Base-by-base conservation (phyloP, 2,329 filamentous ascomycete genomes). In the Colletotrichum caudatum region DNA sequence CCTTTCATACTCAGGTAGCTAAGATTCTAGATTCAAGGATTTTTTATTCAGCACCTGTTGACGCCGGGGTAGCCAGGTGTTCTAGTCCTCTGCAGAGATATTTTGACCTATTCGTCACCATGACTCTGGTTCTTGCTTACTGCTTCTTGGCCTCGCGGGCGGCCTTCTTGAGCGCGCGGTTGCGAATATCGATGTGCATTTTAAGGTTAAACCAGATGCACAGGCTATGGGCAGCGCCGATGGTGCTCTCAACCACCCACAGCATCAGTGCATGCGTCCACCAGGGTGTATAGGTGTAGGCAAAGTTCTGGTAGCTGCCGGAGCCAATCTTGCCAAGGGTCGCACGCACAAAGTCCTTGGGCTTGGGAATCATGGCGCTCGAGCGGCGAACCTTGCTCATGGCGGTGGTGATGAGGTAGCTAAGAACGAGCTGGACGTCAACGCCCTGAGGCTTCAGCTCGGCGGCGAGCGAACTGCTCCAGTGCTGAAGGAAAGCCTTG, bases 401-500 rank as follows among this genome's bases (percentile, higher is more conserved):
- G 78, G 95, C 94, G 1, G 94, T 95, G 5, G 94, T 97, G 77
- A 99, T 93, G 59, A 99, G 90, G 81, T 99, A 97, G 76, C 93
- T 94, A 76, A 98, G 89, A 37, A 97, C 92, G 60, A 98, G 89
- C 82, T 98, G 91, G n/a, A 97, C 94, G 74, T 94, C 92, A 51
- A 99, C 90, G 69, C 94, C 93, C 76, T 93, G 87, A 1, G 91
- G 89, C 74, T 92, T 90, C 39, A 99, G 88, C 82, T 99, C 96
- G 18, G 92, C 89, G 1, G 92, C 93, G 18, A 99, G 88, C 14
- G 96, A 91, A 7, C 91, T 92, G 75, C 93, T 97, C 96, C 96
- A 99, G 79, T 97, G 92, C 83, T 98, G 95, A 60, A 99, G 88
- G 88, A 99, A 99, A 1, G 96, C 95, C 85, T 99, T 99, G 89